A percentile compares a stretch with the other conserved stretches of the same genome.
Conservation (phyloP, 2,329 filamentous ascomycete species). For the Chaetothyriales sp. region DNA sequence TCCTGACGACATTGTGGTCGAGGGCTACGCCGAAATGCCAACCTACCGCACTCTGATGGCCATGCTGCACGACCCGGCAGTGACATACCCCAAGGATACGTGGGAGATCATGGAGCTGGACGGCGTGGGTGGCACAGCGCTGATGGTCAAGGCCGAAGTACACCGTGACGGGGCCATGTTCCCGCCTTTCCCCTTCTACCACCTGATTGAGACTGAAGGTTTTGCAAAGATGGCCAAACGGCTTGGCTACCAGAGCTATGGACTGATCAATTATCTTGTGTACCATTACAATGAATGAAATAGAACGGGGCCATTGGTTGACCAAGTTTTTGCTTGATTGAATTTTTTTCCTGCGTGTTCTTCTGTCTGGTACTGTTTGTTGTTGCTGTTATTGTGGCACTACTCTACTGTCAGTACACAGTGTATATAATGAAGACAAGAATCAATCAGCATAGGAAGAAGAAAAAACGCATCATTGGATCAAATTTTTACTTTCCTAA, state of each 20-base stretch:
- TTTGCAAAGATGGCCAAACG: constrained; percentile 94
- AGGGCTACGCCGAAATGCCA: constrained; percentile 84
- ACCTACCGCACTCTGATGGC: constrained; percentile 90
- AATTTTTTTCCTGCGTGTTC: too few species aligned
- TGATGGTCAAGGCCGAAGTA: constrained; percentile 91
- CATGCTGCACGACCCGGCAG: constrained; percentile 51
- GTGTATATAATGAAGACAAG: too few species aligned
- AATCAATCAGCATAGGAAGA: too few species aligned
- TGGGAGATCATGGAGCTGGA: constrained; percentile 57
- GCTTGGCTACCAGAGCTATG: constrained; percentile 69
- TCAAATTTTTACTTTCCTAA: too few species aligned
- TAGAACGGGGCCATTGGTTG: background rate
- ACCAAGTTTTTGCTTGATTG: background rate
- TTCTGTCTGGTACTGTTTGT: too few species aligned
- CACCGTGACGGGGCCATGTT: constrained; percentile 98
- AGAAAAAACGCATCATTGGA: too few species aligned
- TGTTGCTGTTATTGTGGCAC: too few species aligned
- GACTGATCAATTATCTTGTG: constrained; percentile 96
- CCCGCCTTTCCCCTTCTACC: constrained; percentile 87
- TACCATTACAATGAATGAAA: constrained; percentile 9
- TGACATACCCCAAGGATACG: background rate
- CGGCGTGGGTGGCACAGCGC: constrained; percentile 80
- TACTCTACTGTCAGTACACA: too few species aligned
- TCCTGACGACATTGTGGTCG: constrained; percentile 78
- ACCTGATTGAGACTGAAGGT: constrained; percentile 93